Conservation (phyloP, 768 basidiomycete genomes). For the Cystoderma amianthinum region DNA sequence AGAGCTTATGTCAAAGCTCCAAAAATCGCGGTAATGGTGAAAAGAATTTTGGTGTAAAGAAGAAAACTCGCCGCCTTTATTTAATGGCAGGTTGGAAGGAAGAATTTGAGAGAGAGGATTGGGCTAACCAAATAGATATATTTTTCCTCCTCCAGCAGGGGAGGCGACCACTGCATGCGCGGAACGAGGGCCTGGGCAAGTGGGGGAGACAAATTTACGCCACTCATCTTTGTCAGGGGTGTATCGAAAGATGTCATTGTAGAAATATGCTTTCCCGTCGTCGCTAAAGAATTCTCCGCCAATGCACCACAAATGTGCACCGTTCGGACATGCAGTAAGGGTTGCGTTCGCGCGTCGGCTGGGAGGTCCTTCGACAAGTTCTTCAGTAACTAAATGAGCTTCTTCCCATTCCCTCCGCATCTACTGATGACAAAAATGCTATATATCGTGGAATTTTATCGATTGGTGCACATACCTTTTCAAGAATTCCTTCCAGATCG, state of each 20-base stretch:
- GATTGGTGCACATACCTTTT: constrained; percentile 42
- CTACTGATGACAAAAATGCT: constrained; percentile 35
- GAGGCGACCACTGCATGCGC: constrained; percentile 79
- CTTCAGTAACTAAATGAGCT: constrained; percentile 78
- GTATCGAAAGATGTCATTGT: constrained; percentile 85
- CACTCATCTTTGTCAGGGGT: constrained; percentile 90
- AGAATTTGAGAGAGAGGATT: background rate
- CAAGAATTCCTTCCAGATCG: constrained; percentile 81
- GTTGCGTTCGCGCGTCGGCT: constrained; percentile 81
- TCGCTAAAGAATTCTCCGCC: constrained; percentile 88
- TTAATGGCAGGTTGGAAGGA: background rate
- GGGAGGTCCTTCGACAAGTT: constrained; percentile 77
- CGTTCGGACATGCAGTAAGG: constrained; percentile 71
- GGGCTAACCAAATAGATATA: constrained; percentile 68
- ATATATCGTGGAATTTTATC: background rate
- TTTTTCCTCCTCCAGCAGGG: constrained; percentile 76
- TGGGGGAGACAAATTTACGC: constrained; percentile 78
- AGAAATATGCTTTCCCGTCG: constrained; percentile 80
- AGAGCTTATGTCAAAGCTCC: constrained; percentile 75
- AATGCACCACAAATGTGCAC: constrained; percentile 78
- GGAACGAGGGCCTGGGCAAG: constrained; percentile 81
- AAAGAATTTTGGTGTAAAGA: constrained; percentile 78
- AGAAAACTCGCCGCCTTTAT: constrained; percentile 77
- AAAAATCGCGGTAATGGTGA: constrained; percentile 87
- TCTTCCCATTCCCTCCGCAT: constrained; percentile 81